These are phyloP conservation scores for Arthrobotrys sinensis DNA, from an alignment of 2,329 filamentous ascomycete species.

Conservation along the genomic window DNA sequence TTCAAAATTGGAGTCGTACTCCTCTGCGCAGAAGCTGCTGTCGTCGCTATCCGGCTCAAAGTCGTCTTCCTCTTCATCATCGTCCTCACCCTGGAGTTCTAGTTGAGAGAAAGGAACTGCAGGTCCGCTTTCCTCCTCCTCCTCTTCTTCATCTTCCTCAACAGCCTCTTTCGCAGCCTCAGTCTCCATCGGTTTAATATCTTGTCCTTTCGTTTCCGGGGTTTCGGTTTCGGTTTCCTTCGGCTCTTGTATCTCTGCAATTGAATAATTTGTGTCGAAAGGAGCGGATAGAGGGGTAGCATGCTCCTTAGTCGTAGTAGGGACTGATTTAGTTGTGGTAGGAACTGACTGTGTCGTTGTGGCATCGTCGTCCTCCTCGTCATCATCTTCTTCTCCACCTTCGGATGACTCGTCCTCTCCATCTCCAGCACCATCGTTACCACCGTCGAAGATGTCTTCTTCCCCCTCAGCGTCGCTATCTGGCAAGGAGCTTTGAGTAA, in stretches of 20 bases:
- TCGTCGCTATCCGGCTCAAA: conserved; percentile 53
- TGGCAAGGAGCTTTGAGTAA: conserved; percentile 70
- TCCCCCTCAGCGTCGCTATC: conserved; percentile 69
- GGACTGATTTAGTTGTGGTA: conserved; percentile 44
- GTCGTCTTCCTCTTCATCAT: conserved; percentile 58
- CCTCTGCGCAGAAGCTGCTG: conserved; percentile 56
- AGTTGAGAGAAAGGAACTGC: conserved; percentile 46
- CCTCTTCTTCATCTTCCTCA: conserved; percentile 12
- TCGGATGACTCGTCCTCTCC: conserved; percentile 36
- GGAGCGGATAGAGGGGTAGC: conserved; percentile 10
- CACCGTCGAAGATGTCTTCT: conserved; percentile 71
- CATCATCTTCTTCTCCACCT: conserved; percentile 33
- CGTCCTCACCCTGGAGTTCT: conserved; percentile 53
- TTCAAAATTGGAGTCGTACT: conserved; percentile 58
- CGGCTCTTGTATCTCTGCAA: neutral
- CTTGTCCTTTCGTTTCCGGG: neutral
- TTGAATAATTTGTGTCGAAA: conserved; percentile 8
- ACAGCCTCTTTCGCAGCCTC: neutral
- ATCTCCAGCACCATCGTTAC: conserved; percentile 64
- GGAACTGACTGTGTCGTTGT: conserved; percentile 40
- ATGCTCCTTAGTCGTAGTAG: conserved; percentile 48
- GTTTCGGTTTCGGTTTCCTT: conserved; percentile 3
- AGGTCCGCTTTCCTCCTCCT: conserved; percentile 13
- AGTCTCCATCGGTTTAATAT: neutral
- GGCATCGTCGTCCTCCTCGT: conserved; percentile 30